Evolutionary conservation across 495 filamentous ascomycete genomes (phyloP).

Genomic region (Schizothecium vesticola): DNA sequence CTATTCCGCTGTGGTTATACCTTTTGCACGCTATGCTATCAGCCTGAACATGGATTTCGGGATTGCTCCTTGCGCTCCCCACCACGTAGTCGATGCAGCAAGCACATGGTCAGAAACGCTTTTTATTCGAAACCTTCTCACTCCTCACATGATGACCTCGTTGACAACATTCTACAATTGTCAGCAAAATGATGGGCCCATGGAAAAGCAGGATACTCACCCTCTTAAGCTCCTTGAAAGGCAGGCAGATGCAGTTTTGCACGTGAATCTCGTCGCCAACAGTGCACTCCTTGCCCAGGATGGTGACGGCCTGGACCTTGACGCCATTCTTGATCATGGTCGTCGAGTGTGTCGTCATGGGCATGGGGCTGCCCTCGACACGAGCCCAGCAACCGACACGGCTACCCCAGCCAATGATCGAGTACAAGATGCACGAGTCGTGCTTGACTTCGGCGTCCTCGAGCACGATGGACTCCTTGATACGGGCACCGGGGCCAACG

Average conservation of each 20-base stretch:
- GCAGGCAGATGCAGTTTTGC: constrained; percentile 97
- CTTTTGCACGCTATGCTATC: not conserved
- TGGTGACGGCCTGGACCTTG: constrained; percentile 98
- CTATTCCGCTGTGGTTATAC: not conserved
- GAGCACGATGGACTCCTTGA: constrained; percentile 95
- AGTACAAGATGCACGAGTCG: constrained; percentile 92
- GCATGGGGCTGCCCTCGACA: constrained; percentile 92
- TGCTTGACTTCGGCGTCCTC: constrained; percentile 96
- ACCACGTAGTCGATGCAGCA: not conserved
- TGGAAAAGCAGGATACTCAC: constrained; percentile 49
- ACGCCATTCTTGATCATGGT: constrained; percentile 95
- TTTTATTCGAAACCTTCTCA: not conserved
- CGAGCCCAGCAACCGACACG: constrained; percentile 95
- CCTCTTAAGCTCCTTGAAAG: constrained; percentile 97
- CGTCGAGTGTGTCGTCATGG: constrained; percentile 82
- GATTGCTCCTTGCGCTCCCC: too few relatives aligned
- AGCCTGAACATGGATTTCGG: too few relatives aligned
- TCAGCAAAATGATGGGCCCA: constrained; percentile 31
- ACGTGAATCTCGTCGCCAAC: constrained; percentile 95
- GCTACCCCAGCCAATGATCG: constrained; percentile 96
- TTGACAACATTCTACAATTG: constrained; percentile 72
- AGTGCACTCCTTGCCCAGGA: constrained; percentile 91
- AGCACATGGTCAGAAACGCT: not conserved
- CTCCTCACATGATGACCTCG: constrained; percentile 86
- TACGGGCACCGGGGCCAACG: constrained; percentile 80